phyloP scores from a whole-genome alignment of 192 early-diverging fungal genomes.

The Coemansia sp. region DNA sequence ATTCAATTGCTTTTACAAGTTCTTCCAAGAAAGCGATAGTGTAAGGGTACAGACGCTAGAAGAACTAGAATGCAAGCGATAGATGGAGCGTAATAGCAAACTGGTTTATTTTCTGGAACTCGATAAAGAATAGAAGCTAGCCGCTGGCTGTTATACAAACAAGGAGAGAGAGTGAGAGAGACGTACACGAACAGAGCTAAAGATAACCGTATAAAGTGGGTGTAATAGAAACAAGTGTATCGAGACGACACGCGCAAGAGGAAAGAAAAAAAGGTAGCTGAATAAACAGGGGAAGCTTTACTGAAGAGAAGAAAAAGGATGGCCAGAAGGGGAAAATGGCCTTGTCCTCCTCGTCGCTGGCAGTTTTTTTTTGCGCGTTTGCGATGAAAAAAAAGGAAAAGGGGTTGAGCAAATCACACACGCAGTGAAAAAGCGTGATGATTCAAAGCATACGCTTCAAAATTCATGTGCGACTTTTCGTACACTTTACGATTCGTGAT shows the following conservation, averaged over 20 bases:
- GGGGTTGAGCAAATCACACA: slow-evolving; percentile 5
- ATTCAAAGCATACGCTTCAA: not conserved
- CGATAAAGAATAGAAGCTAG: not conserved
- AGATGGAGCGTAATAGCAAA: not conserved
- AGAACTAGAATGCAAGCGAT: not conserved
- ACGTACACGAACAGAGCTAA: not conserved
- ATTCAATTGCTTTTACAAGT: not conserved
- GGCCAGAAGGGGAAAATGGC: not conserved
- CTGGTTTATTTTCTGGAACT: no score
- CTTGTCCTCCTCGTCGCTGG: no score
- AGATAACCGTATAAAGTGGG: not conserved
- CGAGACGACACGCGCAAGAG: not conserved
- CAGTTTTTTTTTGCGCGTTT: not conserved
- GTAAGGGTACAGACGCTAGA: not conserved
- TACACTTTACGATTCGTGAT: not conserved
- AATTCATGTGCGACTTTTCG: not conserved
- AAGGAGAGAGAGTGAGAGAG: not conserved
- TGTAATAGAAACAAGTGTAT: not conserved
- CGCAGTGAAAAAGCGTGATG: not conserved
- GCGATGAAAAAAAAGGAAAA: not conserved
- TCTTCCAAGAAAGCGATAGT: not conserved
- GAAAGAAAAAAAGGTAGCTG: not conserved
- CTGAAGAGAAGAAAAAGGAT: not conserved
- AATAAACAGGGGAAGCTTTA: not conserved
- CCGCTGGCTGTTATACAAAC: not conserved